Conservation (phyloP, 2,329 filamentous ascomycete species). For the Clonostachys rhizophaga region DNA sequence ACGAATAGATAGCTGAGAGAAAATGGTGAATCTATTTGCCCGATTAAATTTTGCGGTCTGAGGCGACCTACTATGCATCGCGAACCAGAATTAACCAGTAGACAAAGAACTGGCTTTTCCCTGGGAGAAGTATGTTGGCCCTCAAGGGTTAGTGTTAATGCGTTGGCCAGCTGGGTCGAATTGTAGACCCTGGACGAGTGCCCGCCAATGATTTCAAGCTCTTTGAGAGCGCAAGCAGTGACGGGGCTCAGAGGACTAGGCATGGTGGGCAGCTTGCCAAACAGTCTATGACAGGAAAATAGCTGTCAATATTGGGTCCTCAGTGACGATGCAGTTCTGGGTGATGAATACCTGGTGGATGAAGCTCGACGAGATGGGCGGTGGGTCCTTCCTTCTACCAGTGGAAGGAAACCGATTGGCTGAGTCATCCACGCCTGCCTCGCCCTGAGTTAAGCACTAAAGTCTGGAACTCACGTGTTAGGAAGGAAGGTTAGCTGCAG, state of each 20-base stretch:
- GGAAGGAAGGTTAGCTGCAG: not conserved
- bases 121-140: not conserved
- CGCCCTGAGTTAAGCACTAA: not conserved
- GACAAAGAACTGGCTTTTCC: conserved; percentile 10
- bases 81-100: conserved; percentile 14
- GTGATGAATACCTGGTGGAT: not conserved
- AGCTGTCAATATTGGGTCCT: too few relatives aligned
- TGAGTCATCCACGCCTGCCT: not conserved
- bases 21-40: not conserved
- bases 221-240: conserved; percentile 17
- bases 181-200: conserved; percentile 10
- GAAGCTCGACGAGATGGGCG: too few relatives aligned
- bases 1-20: conserved; percentile 18
- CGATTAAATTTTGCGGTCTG: too few relatives aligned
- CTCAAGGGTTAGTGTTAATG: conserved; percentile 1
- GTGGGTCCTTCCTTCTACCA: too few relatives aligned
- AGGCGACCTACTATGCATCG: conserved; percentile 14
- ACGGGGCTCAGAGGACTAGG: conserved; percentile 18
- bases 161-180: conserved; percentile 10
- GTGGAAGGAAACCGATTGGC: not conserved
- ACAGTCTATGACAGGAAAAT: not conserved
- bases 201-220: conserved; percentile 18
- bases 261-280: conserved; percentile 9
- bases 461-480: not conserved
- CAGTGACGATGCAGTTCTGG: not conserved